Base-by-base conservation (phyloP, 192 early-diverging fungal species). In the Umbelopsis sp. region DNA sequence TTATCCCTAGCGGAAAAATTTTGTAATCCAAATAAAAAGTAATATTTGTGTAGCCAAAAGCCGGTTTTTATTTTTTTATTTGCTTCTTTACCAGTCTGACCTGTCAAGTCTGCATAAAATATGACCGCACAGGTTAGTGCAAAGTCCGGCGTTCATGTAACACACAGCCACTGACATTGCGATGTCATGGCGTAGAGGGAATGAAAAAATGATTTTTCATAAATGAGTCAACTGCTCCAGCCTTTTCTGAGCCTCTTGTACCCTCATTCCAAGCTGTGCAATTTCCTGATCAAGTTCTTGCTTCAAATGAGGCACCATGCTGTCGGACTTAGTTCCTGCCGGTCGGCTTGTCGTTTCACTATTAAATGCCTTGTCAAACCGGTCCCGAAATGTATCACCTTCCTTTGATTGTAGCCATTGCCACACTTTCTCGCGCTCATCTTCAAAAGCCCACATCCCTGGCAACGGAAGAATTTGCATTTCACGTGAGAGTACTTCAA, bases 361-460 rank as follows among this genome's bases (percentile, higher is more conserved):
- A 34, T 34, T 32, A 12, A 34, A 16, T 36, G 56, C 25, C 0
- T 22, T 62, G 26, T 20, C 6, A 26, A 2, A 14, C 1, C 31
- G 56, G 9, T 62, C 31, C 5, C 12, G 31, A 14, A 11, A 16
- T 14, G 56, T 34, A 2, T 6, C 56, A 34, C 31, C 56, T 62
- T 14, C 29, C 56, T 62, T 62, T 0, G 26, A 20, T 20, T 29
- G 26, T 17, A 62, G 56, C 56, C 56, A 62, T 7, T 62, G 56
- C 56, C 56, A 62, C 11, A 62, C 56, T 62, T 62, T 26, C 12
- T 62, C 56, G 16, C 56, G 56, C 20, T 62, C 56, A n/a, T 32
- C 17, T 14, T 62, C 56, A 34, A 14, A 14, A 20, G 26, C 26
- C 56, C 56, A 62, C 26, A 62, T 16, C 1, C 56, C 56, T 17